phyloP scores from a whole-genome alignment of 2,329 filamentous ascomycete species.

The Pyrenophora seminiperda region DNA sequence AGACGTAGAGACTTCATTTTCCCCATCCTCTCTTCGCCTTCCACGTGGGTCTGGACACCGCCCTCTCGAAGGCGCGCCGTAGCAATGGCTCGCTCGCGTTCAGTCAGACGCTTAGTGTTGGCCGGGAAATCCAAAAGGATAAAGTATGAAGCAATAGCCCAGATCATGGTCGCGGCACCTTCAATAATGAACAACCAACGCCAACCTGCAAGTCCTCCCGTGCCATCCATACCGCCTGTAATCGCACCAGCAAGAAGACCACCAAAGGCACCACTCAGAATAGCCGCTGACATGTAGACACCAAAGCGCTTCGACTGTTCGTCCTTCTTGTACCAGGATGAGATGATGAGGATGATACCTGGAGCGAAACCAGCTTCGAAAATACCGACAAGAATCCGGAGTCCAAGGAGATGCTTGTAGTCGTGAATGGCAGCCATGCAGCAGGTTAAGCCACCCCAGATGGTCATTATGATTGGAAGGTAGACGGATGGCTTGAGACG shows the following conservation, averaged over 20 bases:
- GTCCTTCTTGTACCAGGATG: conserved; percentile 53
- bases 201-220: conserved; percentile 55
- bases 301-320: conserved; percentile 64
- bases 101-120: conserved; percentile 51
- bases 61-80: conserved; percentile 54
- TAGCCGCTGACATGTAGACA: conserved; percentile 63
- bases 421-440: conserved; percentile 57
- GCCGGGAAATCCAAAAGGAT: conserved; percentile 58
- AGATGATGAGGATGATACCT: conserved; percentile 60
- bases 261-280: conserved; percentile 59
- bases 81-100: conserved; percentile 51
- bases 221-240: conserved; percentile 54
- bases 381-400: conserved; percentile 61
- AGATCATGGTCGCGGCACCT: conserved; percentile 51
- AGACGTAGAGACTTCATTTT: conserved; percentile 48
- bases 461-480: conserved; percentile 57
- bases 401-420: conserved; percentile 56
- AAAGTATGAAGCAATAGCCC: conserved; percentile 52
- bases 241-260: conserved; percentile 52
- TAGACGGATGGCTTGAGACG: conserved; percentile 58
- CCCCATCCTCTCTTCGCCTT: conserved; percentile 40
- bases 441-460: conserved; percentile 59
- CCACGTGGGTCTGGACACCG: conserved; percentile 44
- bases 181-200: conserved; percentile 56
- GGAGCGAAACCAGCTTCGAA: conserved; percentile 63